A percentile compares a stretch with the other conserved stretches of the same genome.
These are phyloP conservation scores for Pelargonium cotyledonis DNA, from an alignment of 441 rosid genomes.

Conservation along the genomic window DNA sequence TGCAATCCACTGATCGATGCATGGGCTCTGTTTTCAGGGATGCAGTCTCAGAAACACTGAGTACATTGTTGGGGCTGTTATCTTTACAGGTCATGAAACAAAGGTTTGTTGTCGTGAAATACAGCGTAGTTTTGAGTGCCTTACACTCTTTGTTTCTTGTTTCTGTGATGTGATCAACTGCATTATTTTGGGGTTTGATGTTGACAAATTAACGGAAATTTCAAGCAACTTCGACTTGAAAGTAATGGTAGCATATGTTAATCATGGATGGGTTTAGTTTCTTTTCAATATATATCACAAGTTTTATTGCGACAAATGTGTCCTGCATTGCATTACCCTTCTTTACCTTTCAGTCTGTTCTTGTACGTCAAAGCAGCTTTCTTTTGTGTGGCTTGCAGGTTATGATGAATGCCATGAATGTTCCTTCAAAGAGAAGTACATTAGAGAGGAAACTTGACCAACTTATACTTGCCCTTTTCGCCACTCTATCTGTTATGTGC, in stretches of 20 bases:
- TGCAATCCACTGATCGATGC: slow-evolving; percentile 15
- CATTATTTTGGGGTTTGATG: neutral
- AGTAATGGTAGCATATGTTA: slow-evolving; percentile 7
- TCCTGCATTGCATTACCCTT: neutral
- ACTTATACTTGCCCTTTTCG: slow-evolving; percentile 82
- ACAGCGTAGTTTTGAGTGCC: neutral
- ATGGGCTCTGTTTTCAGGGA: slow-evolving; percentile 53
- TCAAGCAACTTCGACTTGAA: slow-evolving; percentile 9
- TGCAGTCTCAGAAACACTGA: slow-evolving; percentile 98
- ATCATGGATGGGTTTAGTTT: neutral
- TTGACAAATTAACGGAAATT: slow-evolving; percentile 1
- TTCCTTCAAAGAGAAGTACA: slow-evolving; percentile 98
- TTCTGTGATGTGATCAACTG: neutral
- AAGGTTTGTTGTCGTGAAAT: slow-evolving; percentile 51
- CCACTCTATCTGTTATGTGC: slow-evolving; percentile 79
- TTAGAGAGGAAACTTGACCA: slow-evolving; percentile 98
- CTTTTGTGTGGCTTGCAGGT: slow-evolving; percentile 49
- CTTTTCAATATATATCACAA: neutral
- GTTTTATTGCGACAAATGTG: neutral
- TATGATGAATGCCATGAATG: slow-evolving; percentile 99
- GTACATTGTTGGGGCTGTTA: slow-evolving; percentile 74
- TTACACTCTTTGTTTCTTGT: neutral
- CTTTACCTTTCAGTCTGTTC: slow-evolving; percentile 3
- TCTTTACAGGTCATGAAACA: slow-evolving; percentile 89
- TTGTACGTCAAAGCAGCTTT: slow-evolving; percentile 11